Conservation (phyloP, 225 moss, liverwort and hornwort species). For the Takakia lepidozioides region DNA sequence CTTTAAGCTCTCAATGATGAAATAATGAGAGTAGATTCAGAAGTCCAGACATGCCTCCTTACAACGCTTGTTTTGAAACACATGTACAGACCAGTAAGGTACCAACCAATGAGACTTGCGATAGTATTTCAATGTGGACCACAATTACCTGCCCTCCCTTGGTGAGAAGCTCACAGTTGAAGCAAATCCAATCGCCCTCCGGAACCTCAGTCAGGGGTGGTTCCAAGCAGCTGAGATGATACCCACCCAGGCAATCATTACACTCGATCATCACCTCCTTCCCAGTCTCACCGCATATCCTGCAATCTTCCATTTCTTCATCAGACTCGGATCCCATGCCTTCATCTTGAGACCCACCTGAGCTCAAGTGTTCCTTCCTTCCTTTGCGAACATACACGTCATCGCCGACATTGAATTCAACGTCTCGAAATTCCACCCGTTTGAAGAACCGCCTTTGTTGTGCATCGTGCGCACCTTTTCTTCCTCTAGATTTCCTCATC, state of each 20-base stretch:
- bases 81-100: no score
- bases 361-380: not conserved
- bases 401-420: slow-evolving; percentile 61
- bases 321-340: slow-evolving; percentile 62
- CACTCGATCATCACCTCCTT: slow-evolving; percentile 73
- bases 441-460: slow-evolving; percentile 20
- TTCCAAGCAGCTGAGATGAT: slow-evolving; percentile 59
- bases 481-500: slow-evolving; percentile 15
- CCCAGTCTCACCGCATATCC: slow-evolving; percentile 49
- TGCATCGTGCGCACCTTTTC: slow-evolving; percentile 12
- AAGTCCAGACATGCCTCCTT: no score
- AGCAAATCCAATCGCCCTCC: slow-evolving; percentile 85
- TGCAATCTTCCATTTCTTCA: slow-evolving; percentile 76
- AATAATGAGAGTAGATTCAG: no score
- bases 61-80: no score
- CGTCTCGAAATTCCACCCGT: slow-evolving; percentile 36
- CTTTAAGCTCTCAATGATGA: no score
- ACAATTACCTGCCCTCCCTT: slow-evolving; percentile 55
- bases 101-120: no score
- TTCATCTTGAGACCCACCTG: not conserved
- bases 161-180: slow-evolving; percentile 36
- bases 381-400: slow-evolving; percentile 64
- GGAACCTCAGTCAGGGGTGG: slow-evolving; percentile 82
- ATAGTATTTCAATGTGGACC: no score
- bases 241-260: slow-evolving; percentile 76